Conservation (phyloP, 202 grass and related monocot species). For the Dendrocalamus latiflorus region DNA sequence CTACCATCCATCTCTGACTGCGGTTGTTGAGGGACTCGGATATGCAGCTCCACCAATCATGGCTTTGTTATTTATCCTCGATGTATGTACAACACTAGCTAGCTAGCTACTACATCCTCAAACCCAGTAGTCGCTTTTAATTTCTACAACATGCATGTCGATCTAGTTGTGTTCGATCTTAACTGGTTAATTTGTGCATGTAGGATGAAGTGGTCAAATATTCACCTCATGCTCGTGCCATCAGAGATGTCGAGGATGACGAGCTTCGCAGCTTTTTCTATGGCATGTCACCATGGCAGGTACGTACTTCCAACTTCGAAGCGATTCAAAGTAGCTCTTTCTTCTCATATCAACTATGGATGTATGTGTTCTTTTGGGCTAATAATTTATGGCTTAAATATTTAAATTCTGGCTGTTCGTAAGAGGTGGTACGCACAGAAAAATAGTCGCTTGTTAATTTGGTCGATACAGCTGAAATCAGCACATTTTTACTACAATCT, state of each 20-base stretch:
- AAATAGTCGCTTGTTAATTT: no score
- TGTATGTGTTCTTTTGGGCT: no score
- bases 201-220: slow-evolving; percentile 98
- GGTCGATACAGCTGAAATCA: no score
- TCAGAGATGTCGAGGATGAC: slow-evolving; percentile 94
- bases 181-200: neutral
- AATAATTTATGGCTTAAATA: no score
- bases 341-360: no score
- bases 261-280: slow-evolving; percentile 96
- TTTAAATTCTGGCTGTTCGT: no score
- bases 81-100: slow-evolving; percentile 38
- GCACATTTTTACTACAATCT: no score
- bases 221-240: slow-evolving; percentile 95
- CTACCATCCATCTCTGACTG: slow-evolving; percentile 68
- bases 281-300: slow-evolving; percentile 97
- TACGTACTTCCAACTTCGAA: slow-evolving; percentile 1
- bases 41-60: slow-evolving; percentile 93
- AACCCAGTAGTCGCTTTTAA: neutral
- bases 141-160: neutral
- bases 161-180: neutral
- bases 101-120: no score
- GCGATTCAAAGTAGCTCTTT: no score
- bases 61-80: slow-evolving; percentile 88
- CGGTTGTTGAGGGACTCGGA: slow-evolving; percentile 74
- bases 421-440: no score